These are phyloP conservation scores for Diaporthe humulicola DNA, from an alignment of 2,329 filamentous ascomycete species.

Conservation along the genomic window DNA sequence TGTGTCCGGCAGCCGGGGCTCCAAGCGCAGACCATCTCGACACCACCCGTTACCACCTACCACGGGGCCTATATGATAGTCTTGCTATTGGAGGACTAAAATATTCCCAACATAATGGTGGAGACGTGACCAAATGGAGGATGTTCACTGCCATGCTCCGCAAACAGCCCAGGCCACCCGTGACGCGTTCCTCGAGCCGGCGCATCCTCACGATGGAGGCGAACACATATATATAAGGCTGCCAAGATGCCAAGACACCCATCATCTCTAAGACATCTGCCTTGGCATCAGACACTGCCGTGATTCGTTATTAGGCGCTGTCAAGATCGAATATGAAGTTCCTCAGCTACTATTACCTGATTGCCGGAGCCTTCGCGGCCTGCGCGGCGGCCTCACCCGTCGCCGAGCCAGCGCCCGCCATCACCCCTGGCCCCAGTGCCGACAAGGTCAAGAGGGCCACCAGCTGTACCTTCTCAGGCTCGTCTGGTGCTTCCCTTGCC, in stretches of 20 bases:
- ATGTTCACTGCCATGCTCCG: neutral
- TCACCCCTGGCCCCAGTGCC: conserved; percentile 33
- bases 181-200: neutral
- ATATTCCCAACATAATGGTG: conserved; percentile 14
- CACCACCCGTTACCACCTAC: neutral
- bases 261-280: neutral
- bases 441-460: conserved; percentile 36
- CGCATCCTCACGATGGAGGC: neutral
- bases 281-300: conserved; percentile 22
- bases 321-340: conserved; percentile 21
- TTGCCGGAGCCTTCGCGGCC: conserved; percentile 25
- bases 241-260: conserved; percentile 21
- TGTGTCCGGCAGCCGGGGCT: neutral
- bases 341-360: neutral
- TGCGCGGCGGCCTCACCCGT: conserved; percentile 25
- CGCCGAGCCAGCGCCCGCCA: conserved; percentile 22
- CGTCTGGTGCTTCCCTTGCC: conserved; percentile 53
- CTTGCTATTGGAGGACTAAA: conserved; percentile 28
- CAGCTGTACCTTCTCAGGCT: conserved; percentile 67
- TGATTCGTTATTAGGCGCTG: conserved; percentile 7
- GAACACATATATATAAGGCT: conserved; percentile 21
- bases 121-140: neutral
- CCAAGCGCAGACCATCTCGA: neutral
- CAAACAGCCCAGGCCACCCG: neutral
- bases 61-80: neutral